Evolutionary conservation across 2,329 filamentous ascomycete genomes (phyloP).

Genomic region (Paraphaeosphaeria minitans): DNA sequence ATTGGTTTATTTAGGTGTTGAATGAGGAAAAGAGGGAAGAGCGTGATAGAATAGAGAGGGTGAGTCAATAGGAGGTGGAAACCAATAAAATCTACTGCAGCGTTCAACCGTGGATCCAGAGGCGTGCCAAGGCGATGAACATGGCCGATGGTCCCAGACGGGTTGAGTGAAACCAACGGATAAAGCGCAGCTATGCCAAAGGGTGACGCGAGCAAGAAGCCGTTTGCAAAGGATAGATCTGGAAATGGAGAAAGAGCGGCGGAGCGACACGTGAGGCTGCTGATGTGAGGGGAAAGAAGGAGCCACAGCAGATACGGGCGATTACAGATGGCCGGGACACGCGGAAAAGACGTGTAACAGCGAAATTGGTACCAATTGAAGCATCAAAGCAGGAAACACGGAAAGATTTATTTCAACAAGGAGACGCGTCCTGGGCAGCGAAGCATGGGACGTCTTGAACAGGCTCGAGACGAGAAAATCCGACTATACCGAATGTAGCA

Average conservation of each 20-base stretch:
- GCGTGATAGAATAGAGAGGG: not conserved
- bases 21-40: not conserved
- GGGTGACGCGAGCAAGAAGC: not conserved
- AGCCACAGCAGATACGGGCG: conserved; percentile 20
- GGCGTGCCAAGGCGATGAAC: conserved; percentile 8
- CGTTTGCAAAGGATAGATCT: not conserved
- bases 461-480: conserved; percentile 12
- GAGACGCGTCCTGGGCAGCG: conserved; percentile 8
- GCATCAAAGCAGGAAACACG: not conserved
- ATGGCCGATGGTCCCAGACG: not conserved
- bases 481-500: conserved; percentile 10
- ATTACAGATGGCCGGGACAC: conserved; percentile 3
- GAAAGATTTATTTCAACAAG: not conserved
- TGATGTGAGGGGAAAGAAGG: conserved; percentile 25
- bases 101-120: conserved; percentile 3
- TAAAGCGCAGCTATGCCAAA: not conserved
- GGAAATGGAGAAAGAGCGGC: conserved; percentile 14
- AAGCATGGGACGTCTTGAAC: conserved; percentile 14
- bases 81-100: not conserved
- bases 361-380: not conserved
- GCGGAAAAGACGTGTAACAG: not conserved
- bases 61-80: conserved; percentile 1
- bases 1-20: not conserved
- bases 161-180: not conserved
- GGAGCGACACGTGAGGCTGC: conserved; percentile 20